Percentiles rank a stretch among this genome's conserved stretches.
phyloP scores from a whole-genome alignment of 495 filamentous ascomycete species.

The Neurospora cerealis region DNA sequence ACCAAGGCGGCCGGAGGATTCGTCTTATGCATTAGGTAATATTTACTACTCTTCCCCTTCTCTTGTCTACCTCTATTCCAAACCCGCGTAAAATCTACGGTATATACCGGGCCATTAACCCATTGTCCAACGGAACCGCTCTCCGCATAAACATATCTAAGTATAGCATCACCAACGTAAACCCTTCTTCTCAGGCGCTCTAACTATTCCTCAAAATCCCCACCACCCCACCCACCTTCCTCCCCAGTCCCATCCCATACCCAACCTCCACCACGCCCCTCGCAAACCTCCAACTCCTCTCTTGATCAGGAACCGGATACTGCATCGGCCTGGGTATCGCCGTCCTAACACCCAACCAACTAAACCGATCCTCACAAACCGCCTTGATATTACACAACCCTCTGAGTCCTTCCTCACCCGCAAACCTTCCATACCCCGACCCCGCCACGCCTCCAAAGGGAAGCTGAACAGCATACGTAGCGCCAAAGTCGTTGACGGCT shows the following conservation, averaged over 20 bases:
- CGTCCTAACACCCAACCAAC: conserved; percentile 52
- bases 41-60: background rate
- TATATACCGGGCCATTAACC: background rate
- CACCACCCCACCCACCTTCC: conserved; percentile 29
- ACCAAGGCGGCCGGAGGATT: too few species aligned
- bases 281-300: conserved; percentile 45
- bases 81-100: background rate
- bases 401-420: conserved; percentile 78
- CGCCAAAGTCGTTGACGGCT: conserved; percentile 86
- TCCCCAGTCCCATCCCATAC: conserved; percentile 32
- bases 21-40: background rate
- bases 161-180: background rate
- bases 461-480: conserved; percentile 82
- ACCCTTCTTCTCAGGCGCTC: background rate
- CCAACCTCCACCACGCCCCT: conserved; percentile 46
- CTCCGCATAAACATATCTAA: background rate
- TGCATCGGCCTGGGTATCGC: conserved; percentile 66
- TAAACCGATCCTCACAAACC: conserved; percentile 66
- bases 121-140: background rate
- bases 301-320: conserved; percentile 60
- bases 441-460: conserved; percentile 86
- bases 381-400: conserved; percentile 78
- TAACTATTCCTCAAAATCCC: conserved; percentile 33
- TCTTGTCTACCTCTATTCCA: background rate
- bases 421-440: conserved; percentile 89